Conservation (phyloP, 1,284 basidiomycete genomes). For the Rhodotorula glutinis region DNA sequence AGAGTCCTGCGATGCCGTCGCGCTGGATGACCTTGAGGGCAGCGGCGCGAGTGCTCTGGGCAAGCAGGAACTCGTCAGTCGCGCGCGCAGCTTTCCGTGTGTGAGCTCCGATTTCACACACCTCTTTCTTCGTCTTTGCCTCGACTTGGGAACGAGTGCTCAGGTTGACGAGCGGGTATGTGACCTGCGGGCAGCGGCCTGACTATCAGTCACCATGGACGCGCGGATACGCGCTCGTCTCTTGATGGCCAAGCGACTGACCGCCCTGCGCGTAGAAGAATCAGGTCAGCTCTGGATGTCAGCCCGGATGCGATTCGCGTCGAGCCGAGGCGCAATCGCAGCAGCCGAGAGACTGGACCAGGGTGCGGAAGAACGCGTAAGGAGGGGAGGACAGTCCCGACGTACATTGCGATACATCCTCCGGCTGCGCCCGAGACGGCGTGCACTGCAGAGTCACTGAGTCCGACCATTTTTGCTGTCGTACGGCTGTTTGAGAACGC, state of each 20-base stretch:
- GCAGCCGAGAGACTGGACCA: background rate
- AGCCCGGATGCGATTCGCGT: no score
- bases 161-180: conserved; percentile 75
- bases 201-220: background rate
- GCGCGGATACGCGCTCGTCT: no score
- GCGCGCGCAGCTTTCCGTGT: no score
- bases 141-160: conserved; percentile 92
- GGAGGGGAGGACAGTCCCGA: no score
- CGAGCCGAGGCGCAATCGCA: no score
- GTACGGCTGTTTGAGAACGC: no score
- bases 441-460: conserved; percentile 76
- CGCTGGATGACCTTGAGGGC: conserved; percentile 56
- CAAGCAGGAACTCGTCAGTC: conserved; percentile 1
- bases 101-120: no score
- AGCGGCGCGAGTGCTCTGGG: conserved; percentile 39
- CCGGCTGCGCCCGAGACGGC: conserved; percentile 84
- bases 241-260: background rate
- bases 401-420: conserved; percentile 85
- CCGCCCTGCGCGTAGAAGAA: background rate
- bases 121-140: conserved; percentile 72
- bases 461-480: conserved; percentile 14
- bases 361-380: background rate
- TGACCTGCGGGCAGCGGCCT: conserved; percentile 7
- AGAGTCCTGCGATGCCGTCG: conserved; percentile 82
- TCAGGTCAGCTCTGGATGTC: conserved; percentile 5